phyloP scores from a whole-genome alignment of 2,329 filamentous ascomycete species.

The Trichoderma guizhouense region DNA sequence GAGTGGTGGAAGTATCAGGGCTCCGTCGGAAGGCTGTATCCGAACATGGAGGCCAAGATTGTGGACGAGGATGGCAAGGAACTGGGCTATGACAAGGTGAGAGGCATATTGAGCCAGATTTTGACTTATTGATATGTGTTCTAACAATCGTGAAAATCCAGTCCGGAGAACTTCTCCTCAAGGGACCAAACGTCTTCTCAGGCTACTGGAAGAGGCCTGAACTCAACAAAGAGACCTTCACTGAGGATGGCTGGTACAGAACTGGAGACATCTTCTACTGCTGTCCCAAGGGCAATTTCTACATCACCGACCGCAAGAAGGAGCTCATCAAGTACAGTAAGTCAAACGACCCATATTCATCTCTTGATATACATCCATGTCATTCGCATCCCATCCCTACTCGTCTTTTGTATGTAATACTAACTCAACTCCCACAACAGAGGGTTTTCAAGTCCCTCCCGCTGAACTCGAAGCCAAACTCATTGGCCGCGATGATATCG shows the following conservation, averaged over 20 bases:
- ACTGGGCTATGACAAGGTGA: conserved; percentile 51
- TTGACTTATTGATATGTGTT: background rate
- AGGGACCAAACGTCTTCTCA: conserved; percentile 75
- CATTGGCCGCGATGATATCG: conserved; percentile 42
- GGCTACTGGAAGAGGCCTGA: conserved; percentile 75
- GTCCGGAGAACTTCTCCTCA: conserved; percentile 70
- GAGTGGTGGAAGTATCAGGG: conserved; percentile 77
- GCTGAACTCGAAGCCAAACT: conserved; percentile 59
- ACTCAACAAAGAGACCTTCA: conserved; percentile 68
- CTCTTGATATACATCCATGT: too few species aligned
- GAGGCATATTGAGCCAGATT: background rate
- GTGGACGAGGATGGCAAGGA: conserved; percentile 60
- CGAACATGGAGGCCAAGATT: conserved; percentile 79
- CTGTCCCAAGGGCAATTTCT: conserved; percentile 76
- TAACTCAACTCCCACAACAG: conserved; percentile 21
- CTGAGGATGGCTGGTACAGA: conserved; percentile 79
- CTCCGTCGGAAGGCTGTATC: conserved; percentile 71
- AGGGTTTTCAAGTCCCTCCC: conserved; percentile 68
- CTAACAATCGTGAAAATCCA: conserved; percentile 4
- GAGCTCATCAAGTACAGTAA: conserved; percentile 56
- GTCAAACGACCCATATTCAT: conserved; percentile 21
- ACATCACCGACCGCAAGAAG: conserved; percentile 83
- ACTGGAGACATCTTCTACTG: conserved; percentile 84
- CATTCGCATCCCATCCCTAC: accelerated
- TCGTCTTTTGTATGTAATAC: background rate